Conservation (phyloP, 2,329 filamentous ascomycete species). For the Westerdykella sp. region DNA sequence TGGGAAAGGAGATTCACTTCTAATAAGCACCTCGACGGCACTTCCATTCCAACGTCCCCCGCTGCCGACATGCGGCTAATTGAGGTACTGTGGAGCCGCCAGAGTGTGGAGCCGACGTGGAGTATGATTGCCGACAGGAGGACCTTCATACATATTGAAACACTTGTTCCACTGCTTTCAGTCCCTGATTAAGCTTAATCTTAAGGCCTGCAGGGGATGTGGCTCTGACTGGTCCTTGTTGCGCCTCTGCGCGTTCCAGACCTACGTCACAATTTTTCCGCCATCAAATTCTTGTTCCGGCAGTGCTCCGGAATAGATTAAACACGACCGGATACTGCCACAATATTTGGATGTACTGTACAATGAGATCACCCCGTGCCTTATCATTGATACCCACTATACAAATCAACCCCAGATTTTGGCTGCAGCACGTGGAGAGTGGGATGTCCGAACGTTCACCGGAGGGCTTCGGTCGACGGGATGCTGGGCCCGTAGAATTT, state of each 20-base stretch:
- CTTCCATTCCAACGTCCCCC: background rate
- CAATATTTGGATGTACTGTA: background rate
- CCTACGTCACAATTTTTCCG: slow-evolving; percentile 5
- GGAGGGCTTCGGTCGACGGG: slow-evolving; percentile 4
- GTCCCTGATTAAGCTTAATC: slow-evolving; percentile 8
- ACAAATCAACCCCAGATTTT: slow-evolving; percentile 7
- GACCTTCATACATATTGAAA: slow-evolving; percentile 5
- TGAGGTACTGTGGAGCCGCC: slow-evolving; percentile 1
- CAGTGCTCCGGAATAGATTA: background rate
- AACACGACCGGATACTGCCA: background rate
- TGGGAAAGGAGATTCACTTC: no score
- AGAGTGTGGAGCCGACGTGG: slow-evolving; percentile 11
- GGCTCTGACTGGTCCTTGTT: background rate
- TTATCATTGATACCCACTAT: slow-evolving; percentile 2
- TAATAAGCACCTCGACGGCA: background rate
- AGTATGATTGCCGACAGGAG: slow-evolving; percentile 8
- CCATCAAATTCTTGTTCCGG: slow-evolving; percentile 4
- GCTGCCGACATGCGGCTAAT: slow-evolving; percentile 9
- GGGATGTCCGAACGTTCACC: slow-evolving; percentile 4
- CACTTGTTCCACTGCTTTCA: slow-evolving; percentile 6
- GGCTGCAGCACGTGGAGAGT: slow-evolving; percentile 1
- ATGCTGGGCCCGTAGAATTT: slow-evolving; percentile 2
- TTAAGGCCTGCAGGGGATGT: background rate
- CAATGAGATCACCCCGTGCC: slow-evolving; percentile 6
- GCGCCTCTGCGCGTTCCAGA: slow-evolving; percentile 1